These are phyloP conservation scores for Stephania cephalantha DNA, from an alignment of 164 flowering plant species.

Conservation along the genomic window DNA sequence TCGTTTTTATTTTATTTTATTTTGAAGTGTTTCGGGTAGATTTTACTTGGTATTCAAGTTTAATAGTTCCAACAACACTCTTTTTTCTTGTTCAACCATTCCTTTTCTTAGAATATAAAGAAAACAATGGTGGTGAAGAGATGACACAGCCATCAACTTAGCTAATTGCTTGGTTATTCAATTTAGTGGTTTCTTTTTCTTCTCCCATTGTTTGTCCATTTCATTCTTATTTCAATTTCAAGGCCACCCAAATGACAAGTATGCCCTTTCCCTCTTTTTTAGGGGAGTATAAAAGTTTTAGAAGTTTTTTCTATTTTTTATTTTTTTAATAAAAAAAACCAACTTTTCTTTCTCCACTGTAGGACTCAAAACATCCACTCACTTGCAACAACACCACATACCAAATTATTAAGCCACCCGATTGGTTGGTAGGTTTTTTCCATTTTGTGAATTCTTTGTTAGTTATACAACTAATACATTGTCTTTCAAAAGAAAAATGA, in stretches of 20 bases:
- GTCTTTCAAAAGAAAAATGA: no score
- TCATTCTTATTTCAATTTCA: neutral
- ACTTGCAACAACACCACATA: no score
- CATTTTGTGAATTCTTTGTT: no score
- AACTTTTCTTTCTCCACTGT: no score
- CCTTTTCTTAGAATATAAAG: constrained; percentile 42
- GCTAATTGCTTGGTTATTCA: constrained; percentile 37
- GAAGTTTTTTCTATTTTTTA: no score
- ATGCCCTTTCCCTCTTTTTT: neutral
- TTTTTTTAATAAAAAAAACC: no score
- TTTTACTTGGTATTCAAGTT: constrained; percentile 8
- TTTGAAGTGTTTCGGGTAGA: neutral
- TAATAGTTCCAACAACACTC: constrained; percentile 4
- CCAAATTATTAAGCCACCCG: no score
- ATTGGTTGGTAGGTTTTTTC: no score
- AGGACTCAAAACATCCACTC: no score
- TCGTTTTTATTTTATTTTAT: neutral
- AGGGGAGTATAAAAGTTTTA: neutral
- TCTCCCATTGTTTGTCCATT: neutral
- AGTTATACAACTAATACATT: no score
- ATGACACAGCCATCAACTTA: constrained; percentile 18
- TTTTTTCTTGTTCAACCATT: constrained; percentile 8
- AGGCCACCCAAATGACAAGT: neutral
- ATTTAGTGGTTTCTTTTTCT: constrained; percentile 13
- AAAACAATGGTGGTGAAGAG: constrained; percentile 1